phyloP scores from a whole-genome alignment of 352 stramenopile genomes.

The Phytophthora pluvialis region DNA sequence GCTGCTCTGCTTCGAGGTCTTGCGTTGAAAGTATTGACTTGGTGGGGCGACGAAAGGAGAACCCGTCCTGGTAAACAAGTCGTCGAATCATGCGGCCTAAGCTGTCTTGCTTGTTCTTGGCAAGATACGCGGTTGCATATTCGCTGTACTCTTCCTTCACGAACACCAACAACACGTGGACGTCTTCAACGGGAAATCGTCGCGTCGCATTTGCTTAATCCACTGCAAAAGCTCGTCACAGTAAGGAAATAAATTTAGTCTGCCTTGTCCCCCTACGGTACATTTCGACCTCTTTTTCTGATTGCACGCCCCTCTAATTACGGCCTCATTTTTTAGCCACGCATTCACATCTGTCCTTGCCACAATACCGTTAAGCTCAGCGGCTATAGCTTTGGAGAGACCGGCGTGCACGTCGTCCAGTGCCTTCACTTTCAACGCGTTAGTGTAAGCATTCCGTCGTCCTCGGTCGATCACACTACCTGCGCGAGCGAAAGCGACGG shows the following conservation, averaged over 20 bases:
- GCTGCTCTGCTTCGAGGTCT: not conserved
- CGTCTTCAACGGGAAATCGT: not conserved
- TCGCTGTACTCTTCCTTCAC: not conserved
- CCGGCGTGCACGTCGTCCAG: no score
- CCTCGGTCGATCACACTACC: no score
- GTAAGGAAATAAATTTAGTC: not conserved
- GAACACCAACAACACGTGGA: not conserved
- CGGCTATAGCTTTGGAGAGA: no score
- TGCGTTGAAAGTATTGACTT: not conserved
- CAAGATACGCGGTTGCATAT: no score
- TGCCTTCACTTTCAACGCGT: no score
- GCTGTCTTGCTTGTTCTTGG: not conserved
- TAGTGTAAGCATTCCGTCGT: no score
- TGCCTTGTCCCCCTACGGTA: not conserved
- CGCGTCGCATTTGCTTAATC: not conserved
- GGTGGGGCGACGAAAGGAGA: not conserved
- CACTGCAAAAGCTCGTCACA: not conserved
- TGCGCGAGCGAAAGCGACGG: no score
- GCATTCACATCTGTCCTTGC: not conserved
- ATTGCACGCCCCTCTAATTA: not conserved
- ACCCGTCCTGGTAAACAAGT: not conserved
- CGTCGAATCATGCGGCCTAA: not conserved
- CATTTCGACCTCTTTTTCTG: not conserved
- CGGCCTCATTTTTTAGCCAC: not conserved
- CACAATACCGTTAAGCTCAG: not conserved